phyloP scores from a whole-genome alignment of 495 filamentous ascomycete genomes.

The Aspergillus cavernicola region DNA sequence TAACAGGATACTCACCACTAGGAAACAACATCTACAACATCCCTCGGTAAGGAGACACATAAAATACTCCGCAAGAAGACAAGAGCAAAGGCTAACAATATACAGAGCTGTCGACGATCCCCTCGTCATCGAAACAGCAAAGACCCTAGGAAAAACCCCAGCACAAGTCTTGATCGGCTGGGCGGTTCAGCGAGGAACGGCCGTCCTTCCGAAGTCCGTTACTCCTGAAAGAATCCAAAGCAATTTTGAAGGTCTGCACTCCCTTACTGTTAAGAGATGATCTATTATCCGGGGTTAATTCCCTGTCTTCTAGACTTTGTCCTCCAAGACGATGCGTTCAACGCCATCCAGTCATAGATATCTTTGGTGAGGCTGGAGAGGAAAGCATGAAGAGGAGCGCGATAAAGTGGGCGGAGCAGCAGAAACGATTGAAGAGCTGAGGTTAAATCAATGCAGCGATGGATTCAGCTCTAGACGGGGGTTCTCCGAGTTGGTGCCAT shows the following conservation, averaged over 20 bases:
- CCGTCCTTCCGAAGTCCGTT: constrained; percentile 53
- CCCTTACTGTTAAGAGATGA: too few species aligned
- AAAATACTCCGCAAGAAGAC: neutral
- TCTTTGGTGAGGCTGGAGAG: constrained; percentile 25
- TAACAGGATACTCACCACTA: constrained; percentile 44
- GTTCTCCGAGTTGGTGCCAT: too few species aligned
- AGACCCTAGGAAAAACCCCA: constrained; percentile 60
- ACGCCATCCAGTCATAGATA: constrained; percentile 27
- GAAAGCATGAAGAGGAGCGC: constrained; percentile 16
- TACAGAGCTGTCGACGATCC: constrained; percentile 46
- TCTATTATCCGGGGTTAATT: too few species aligned
- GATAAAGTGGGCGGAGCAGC: constrained; percentile 15
- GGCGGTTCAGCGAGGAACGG: constrained; percentile 68
- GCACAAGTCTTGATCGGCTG: constrained; percentile 72
- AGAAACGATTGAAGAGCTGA: constrained; percentile 10
- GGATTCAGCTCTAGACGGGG: neutral
- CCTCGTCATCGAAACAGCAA: constrained; percentile 47
- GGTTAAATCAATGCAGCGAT: neutral
- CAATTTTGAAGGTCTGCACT: constrained; percentile 36
- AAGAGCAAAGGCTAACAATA: neutral
- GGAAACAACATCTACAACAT: constrained; percentile 43
- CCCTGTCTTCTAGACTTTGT: constrained; percentile 31
- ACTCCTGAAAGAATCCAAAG: constrained; percentile 47
- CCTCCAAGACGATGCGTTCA: constrained; percentile 33
- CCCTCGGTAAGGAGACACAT: constrained; percentile 12